Conservation (phyloP, 1,284 basidiomycete genomes). For the Wolfiporia cocos region DNA sequence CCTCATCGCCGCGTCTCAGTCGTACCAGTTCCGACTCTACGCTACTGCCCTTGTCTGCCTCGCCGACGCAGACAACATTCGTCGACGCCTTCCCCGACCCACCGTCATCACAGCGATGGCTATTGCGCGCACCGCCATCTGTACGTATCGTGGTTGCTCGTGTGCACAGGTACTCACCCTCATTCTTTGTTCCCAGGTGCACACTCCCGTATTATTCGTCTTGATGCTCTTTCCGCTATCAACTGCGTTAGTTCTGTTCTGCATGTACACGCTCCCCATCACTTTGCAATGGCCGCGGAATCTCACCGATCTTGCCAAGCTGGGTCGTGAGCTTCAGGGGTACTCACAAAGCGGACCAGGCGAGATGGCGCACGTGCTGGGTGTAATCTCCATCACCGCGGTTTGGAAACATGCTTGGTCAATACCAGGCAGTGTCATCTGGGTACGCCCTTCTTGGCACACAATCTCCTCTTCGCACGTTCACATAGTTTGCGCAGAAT, state of each 20-base stretch:
- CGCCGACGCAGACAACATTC: conserved; percentile 48
- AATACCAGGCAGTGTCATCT: conserved; percentile 84
- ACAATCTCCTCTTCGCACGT: conserved; percentile 9
- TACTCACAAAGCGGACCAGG: conserved; percentile 66
- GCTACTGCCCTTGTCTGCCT: conserved; percentile 66
- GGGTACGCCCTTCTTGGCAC: conserved; percentile 44
- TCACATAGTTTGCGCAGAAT: conserved; percentile 48
- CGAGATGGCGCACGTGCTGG: conserved; percentile 65
- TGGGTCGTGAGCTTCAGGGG: conserved; percentile 68
- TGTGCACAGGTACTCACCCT: conserved; percentile 18
- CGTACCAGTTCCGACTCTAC: conserved; percentile 44
- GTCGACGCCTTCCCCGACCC: conserved; percentile 40
- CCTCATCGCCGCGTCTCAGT: conserved; percentile 40
- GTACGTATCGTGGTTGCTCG: conserved; percentile 33
- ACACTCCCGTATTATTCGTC: conserved; percentile 60
- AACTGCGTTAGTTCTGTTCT: conserved; percentile 42
- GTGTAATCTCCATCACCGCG: conserved; percentile 79
- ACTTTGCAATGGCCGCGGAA: conserved; percentile 71
- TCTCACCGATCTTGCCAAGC: conserved; percentile 63
- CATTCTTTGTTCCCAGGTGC: conserved; percentile 35
- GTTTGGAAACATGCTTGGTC: conserved; percentile 96
- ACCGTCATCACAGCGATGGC: conserved; percentile 22
- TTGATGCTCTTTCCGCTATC: conserved; percentile 63
- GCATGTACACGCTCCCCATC: conserved; percentile 59
- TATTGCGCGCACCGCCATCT: conserved; percentile 38